Percentiles rank a stretch among this genome's conserved stretches.
Conservation (phyloP, 2,329 filamentous ascomycete species). For the Epichloe bromicola region DNA sequence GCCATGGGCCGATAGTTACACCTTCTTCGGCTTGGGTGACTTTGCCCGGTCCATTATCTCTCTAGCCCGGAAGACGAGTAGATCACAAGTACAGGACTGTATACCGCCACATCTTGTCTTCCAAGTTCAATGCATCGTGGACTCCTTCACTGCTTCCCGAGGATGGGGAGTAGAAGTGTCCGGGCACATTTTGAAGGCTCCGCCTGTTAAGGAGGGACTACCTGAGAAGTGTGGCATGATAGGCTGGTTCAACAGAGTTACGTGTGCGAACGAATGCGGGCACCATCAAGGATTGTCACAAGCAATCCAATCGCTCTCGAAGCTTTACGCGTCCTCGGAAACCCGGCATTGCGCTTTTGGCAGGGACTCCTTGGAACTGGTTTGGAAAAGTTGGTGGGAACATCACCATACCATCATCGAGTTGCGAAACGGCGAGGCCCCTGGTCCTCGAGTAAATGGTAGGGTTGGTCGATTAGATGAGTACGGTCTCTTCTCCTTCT, state of each 20-base stretch:
- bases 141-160: conserved; percentile 29
- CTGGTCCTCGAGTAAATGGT: too few species aligned
- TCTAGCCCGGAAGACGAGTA: conserved; percentile 32
- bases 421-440: neutral
- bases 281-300: neutral
- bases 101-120: conserved; percentile 36
- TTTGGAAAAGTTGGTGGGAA: neutral
- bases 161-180: conserved; percentile 25
- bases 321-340: neutral
- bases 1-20: conserved; percentile 16
- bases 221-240: neutral
- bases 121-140: conserved; percentile 36
- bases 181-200: neutral
- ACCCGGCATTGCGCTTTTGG: neutral
- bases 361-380: neutral
- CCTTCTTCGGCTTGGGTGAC: conserved; percentile 30
- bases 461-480: conserved; percentile 11
- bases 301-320: neutral
- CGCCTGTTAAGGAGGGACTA: neutral
- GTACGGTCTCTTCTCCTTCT: conserved; percentile 35
- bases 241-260: neutral
- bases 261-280: neutral
- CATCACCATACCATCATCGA: neutral
- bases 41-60: conserved; percentile 30
- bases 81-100: conserved; percentile 21